Percentiles rank a stretch among this genome's conserved stretches.
Evolutionary conservation across 2,329 filamentous ascomycete genomes (phyloP).

Genomic region (Purpureocillium lavendulum): DNA sequence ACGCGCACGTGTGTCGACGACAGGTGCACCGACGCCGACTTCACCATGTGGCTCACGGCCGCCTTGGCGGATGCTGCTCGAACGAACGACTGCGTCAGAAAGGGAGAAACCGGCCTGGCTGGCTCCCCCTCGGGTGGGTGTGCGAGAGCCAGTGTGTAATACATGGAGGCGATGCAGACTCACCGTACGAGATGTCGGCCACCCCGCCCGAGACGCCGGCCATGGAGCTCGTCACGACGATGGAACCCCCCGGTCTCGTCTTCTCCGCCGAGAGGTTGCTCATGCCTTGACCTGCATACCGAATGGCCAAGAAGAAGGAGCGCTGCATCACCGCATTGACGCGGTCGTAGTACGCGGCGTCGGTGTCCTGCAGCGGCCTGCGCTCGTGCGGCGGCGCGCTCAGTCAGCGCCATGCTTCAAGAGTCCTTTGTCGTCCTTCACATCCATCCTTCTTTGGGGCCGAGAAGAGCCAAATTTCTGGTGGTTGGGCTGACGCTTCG

Average conservation of each 20-base stretch:
- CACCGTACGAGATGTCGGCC: slow-evolving; percentile 7
- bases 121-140: too few relatives aligned
- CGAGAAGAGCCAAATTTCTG: too few relatives aligned
- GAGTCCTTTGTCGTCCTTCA: too few relatives aligned
- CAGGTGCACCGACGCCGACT: slow-evolving; percentile 7
- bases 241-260: slow-evolving; percentile 5
- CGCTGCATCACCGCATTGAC: slow-evolving; percentile 9
- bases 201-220: slow-evolving; percentile 5
- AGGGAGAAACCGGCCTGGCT: too few relatives aligned
- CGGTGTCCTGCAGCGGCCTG: slow-evolving; percentile 4
- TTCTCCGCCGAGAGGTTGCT: slow-evolving; percentile 5
- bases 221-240: slow-evolving; percentile 9
- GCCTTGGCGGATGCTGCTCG: neutral
- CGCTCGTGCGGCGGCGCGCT: too few relatives aligned
- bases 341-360: neutral
- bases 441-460: too few relatives aligned
- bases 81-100: too few relatives aligned
- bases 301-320: slow-evolving; percentile 9
- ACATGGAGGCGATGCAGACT: neutral
- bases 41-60: neutral
- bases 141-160: too few relatives aligned
- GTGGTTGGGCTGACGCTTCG: too few relatives aligned
- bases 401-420: too few relatives aligned
- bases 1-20: slow-evolving; percentile 6
- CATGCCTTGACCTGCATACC: slow-evolving; percentile 12